Evolutionary conservation across 306 rosid genomes (phyloP), one percentile per base, ranked within the genome.

Genomic region (Gleditsia sinensis): DNA sequence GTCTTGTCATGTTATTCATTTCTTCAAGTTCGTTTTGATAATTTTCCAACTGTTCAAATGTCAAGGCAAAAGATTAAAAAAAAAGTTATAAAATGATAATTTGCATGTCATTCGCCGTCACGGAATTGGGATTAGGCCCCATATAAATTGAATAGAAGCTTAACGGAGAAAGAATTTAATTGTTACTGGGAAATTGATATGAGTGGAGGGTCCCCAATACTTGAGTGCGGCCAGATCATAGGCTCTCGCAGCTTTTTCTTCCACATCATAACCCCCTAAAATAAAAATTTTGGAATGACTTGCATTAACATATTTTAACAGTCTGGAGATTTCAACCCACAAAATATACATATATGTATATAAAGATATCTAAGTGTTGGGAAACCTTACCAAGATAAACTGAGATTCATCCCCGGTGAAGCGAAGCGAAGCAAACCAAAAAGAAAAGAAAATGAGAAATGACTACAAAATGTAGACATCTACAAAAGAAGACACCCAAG

Each of bases 201-300:
- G 96, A 79, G 96, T 90, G 80, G 96, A 88, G 83, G 96, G 92
- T 57, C 96, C 98, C 98, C 98, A 92, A 73, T 92, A 92, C 94
- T 92, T 92, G 84, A 92, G 92, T 75, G 98, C 96, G 8, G 98
- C 98, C 60, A 84, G 91, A 87, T 93, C 98, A 82, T 93, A 90
- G 72, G 98, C 92, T 83, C 93, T 88, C 20, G 96, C 97, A 72
- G 97, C 98, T 84, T 93, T 93, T 72, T 88, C 93, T 76, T 93
- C 98, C 98, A 88, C 86, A 82, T 93, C 98, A 87, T 93, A 90
- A 67, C 98, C 98, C 68, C 98, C 98, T 93, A 78, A 72, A 86
- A 81, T 74, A 43, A 72, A 67, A 72, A 59, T 78, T 78, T 76
- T 82, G 81, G 84, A 80, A 75, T 61, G 69, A 80, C 86, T 80